A percentile compares a stretch with the other conserved stretches of the same genome.
phyloP scores from a whole-genome alignment of 2,329 filamentous ascomycete genomes.

The Apiospora arundinis region DNA sequence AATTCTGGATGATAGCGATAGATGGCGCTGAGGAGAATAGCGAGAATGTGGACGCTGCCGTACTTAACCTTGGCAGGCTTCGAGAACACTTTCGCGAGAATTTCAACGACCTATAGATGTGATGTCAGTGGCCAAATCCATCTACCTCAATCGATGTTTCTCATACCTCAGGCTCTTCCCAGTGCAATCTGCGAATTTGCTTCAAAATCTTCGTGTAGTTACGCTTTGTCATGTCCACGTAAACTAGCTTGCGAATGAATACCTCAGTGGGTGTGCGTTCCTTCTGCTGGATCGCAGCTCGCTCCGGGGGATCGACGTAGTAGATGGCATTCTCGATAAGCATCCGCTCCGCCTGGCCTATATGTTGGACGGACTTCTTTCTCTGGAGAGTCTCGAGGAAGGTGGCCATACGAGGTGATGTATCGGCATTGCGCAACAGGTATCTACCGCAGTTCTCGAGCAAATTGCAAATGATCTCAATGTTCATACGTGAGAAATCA shows the following conservation, averaged over 20 bases:
- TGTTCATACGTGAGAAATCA: constrained; percentile 98
- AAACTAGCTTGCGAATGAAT: constrained; percentile 91
- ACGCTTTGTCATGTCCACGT: constrained; percentile 91
- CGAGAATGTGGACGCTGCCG: constrained; percentile 92
- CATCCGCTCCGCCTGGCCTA: constrained; percentile 96
- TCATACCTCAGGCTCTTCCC: constrained; percentile 86
- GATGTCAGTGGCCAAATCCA: not conserved
- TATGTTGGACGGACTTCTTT: constrained; percentile 94
- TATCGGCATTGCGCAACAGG: constrained; percentile 89
- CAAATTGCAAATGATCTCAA: constrained; percentile 96
- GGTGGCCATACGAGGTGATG: constrained; percentile 88
- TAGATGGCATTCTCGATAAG: constrained; percentile 98
- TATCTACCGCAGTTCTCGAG: constrained; percentile 97
- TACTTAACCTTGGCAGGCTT: constrained; percentile 98
- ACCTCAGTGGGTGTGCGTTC: constrained; percentile 92
- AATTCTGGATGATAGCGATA: constrained; percentile 93
- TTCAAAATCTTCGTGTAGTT: constrained; percentile 94
- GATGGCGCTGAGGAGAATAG: constrained; percentile 85
- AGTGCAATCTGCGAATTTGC: constrained; percentile 93
- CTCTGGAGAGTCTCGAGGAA: constrained; percentile 94
- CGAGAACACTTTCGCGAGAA: constrained; percentile 89
- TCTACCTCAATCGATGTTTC: not conserved
- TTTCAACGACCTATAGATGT: constrained; percentile 65
- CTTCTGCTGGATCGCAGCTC: constrained; percentile 94
- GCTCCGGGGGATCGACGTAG: constrained; percentile 93